Conservation (phyloP, 2,329 filamentous ascomycete species). For the Talaromyces pinophilus region DNA sequence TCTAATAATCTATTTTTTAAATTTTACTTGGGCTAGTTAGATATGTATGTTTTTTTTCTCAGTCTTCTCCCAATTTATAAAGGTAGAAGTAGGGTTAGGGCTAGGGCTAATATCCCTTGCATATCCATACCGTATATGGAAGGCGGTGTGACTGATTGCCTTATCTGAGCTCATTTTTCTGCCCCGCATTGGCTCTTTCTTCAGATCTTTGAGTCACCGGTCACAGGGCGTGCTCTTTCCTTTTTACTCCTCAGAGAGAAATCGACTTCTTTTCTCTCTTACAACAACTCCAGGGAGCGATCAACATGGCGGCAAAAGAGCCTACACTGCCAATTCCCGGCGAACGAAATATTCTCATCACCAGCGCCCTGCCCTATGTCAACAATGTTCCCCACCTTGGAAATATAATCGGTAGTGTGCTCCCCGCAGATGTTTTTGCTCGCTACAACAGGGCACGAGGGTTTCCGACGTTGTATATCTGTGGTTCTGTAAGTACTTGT, state of each 20-base stretch:
- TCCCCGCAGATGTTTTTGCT: conserved; percentile 85
- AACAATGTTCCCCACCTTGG: conserved; percentile 81
- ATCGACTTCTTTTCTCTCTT: neutral
- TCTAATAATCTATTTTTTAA: too few relatives aligned
- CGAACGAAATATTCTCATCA: conserved; percentile 86
- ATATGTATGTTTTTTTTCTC: too few relatives aligned
- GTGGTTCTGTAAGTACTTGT: conserved; percentile 59
- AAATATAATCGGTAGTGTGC: conserved; percentile 82
- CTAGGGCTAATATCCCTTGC: neutral
- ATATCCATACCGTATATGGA: neutral
- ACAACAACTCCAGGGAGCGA: neutral
- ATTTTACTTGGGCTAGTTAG: too few relatives aligned
- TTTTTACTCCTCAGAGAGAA: neutral
- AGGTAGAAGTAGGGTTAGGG: too few relatives aligned
- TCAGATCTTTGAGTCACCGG: conserved; percentile 12
- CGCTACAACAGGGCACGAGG: conserved; percentile 55
- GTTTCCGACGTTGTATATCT: conserved; percentile 75
- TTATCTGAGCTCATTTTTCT: conserved; percentile 15
- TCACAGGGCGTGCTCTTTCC: neutral
- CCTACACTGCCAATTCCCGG: conserved; percentile 66
- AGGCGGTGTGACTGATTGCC: conserved; percentile 9
- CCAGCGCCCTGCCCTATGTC: conserved; percentile 86
- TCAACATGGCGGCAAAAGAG: conserved; percentile 20
- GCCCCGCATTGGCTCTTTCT: conserved; percentile 11
- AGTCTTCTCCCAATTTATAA: too few relatives aligned